Percentiles rank a stretch among this genome's conserved stretches.
Evolutionary conservation across 2,329 filamentous ascomycete species (phyloP).

Genomic region (Zymoseptoria tritici): DNA sequence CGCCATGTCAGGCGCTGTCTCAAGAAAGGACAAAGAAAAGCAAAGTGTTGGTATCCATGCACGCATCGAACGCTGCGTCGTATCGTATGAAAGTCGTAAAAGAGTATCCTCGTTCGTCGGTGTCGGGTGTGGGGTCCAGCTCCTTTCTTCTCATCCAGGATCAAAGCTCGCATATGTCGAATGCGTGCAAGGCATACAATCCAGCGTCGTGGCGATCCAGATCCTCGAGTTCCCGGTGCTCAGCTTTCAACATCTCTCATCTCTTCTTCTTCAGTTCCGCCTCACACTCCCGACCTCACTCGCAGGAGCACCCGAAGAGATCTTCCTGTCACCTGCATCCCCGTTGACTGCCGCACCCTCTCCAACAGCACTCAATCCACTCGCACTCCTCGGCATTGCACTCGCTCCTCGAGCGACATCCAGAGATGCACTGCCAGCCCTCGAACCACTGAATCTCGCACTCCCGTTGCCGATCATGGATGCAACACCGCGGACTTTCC

Average conservation of each 20-base stretch:
- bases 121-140: not conserved
- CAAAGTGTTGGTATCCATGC: not conserved
- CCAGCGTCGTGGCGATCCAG: not conserved
- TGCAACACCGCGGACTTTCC: not conserved
- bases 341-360: not conserved
- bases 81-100: not conserved
- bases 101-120: not conserved
- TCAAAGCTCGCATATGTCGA: too few species aligned
- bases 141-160: too few species aligned
- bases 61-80: not conserved
- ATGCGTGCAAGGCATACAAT: too few species aligned
- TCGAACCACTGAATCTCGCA: not conserved
- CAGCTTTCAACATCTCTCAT: not conserved
- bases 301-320: not conserved
- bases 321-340: not conserved
- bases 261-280: not conserved
- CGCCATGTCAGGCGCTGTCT: too few species aligned
- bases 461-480: not conserved
- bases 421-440: not conserved
- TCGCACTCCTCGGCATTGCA: constrained; percentile 14
- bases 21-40: not conserved
- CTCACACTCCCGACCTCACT: constrained; percentile 4
- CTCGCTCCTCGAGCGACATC: not conserved
- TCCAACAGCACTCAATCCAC: not conserved
- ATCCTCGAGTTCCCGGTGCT: not conserved